These are phyloP conservation scores for Microthyrium microscopicum DNA, from an alignment of 2,329 filamentous ascomycete species.

Conservation along the genomic window DNA sequence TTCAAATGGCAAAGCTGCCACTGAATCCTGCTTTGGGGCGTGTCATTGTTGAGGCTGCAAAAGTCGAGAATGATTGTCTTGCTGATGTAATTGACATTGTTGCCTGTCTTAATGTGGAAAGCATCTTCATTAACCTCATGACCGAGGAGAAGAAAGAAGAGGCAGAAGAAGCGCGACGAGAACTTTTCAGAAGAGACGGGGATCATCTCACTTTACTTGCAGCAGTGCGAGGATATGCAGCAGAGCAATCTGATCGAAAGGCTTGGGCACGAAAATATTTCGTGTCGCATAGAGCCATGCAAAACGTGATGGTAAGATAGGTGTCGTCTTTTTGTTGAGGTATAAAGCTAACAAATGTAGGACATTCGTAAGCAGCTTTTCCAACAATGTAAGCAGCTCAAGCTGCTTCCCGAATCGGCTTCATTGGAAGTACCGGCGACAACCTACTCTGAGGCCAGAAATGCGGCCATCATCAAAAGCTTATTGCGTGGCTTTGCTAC, in stretches of 20 bases:
- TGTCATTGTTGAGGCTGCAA: constrained; percentile 64
- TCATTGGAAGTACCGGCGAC: constrained; percentile 1
- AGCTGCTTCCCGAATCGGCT: constrained; percentile 26
- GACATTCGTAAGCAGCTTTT: constrained; percentile 47
- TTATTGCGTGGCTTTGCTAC: constrained; percentile 41
- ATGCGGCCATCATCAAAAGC: constrained; percentile 36
- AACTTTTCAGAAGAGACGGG: constrained; percentile 42
- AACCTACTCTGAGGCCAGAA: constrained; percentile 24
- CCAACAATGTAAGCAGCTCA: constrained; percentile 35
- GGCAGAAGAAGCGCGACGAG: constrained; percentile 36
- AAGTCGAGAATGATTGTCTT: constrained; percentile 54
- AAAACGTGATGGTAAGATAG: constrained; percentile 38
- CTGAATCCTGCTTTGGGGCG: constrained; percentile 66
- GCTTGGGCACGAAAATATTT: constrained; percentile 42
- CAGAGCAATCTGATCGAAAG: constrained; percentile 40
- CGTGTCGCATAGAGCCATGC: constrained; percentile 47
- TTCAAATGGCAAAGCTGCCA: constrained; percentile 66
- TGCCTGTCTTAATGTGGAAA: constrained; percentile 47
- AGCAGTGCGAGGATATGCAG: constrained; percentile 42
- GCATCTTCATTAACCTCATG: constrained; percentile 42
- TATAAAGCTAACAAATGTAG: constrained; percentile 13
- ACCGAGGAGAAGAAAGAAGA: constrained; percentile 44
- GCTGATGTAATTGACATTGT: constrained; percentile 75
- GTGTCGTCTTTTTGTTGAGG: background rate
- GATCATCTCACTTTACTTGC: constrained; percentile 47